Conservation (phyloP, 2,329 filamentous ascomycete genomes). For the Diaporthe sp. region DNA sequence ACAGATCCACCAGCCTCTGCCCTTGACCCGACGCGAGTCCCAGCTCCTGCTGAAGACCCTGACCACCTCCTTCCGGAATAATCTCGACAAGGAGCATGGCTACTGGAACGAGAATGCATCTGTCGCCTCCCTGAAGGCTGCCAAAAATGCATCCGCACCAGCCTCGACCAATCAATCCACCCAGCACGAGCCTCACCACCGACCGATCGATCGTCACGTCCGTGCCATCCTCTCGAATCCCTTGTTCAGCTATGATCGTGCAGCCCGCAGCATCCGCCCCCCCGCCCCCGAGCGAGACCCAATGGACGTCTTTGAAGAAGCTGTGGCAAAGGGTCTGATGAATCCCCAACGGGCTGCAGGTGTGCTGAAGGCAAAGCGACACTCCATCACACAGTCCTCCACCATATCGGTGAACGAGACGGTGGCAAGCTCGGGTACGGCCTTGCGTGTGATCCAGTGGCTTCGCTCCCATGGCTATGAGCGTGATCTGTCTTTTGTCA, state of each 20-base stretch:
- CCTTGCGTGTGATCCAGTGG: slow-evolving; percentile 62
- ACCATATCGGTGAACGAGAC: slow-evolving; percentile 45
- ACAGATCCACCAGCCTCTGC: slow-evolving; percentile 62
- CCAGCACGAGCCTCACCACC: slow-evolving; percentile 39
- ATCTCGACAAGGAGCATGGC: slow-evolving; percentile 69
- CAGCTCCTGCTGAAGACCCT: slow-evolving; percentile 66
- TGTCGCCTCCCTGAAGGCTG: slow-evolving; percentile 28
- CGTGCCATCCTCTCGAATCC: slow-evolving; percentile 67
- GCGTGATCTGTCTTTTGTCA: slow-evolving; percentile 56
- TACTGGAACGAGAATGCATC: slow-evolving; percentile 47
- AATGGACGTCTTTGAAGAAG: slow-evolving; percentile 66
- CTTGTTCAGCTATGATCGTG: slow-evolving; percentile 56
- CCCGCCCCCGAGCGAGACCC: slow-evolving; percentile 49
- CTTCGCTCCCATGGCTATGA: slow-evolving; percentile 62
- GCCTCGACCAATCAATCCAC: slow-evolving; percentile 26
- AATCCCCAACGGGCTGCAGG: slow-evolving; percentile 63
- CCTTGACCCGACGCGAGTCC: slow-evolving; percentile 61
- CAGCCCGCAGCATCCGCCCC: slow-evolving; percentile 38
- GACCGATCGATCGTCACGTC: slow-evolving; percentile 62
- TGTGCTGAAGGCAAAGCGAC: slow-evolving; percentile 60
- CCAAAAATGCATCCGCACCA: slow-evolving; percentile 33
- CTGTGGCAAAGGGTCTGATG: slow-evolving; percentile 67
- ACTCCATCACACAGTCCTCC: slow-evolving; percentile 50
- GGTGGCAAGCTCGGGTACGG: slow-evolving; percentile 56
- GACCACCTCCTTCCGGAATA: slow-evolving; percentile 66